Base-by-base conservation (phyloP, 768 basidiomycete species). In the Boletus rubescentipes region DNA sequence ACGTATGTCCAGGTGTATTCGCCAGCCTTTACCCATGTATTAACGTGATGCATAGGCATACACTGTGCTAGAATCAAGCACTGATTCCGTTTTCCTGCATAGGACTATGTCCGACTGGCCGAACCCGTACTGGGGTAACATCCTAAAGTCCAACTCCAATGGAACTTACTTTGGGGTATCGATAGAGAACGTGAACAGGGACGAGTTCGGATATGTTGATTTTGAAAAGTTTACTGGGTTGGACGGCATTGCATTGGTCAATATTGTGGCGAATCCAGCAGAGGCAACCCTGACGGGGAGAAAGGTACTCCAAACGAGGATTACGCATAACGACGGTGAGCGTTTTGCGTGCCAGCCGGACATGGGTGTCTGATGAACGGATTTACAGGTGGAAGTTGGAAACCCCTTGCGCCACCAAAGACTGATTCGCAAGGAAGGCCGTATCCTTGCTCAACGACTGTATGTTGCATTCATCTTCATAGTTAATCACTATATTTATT, bases 191-290 rank as follows among this genome's bases (percentile, higher is more conserved):
- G 97, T 91, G 51, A 98, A 98, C 69, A 82, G 97, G n/a, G 87
- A 99, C 67, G 74, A 82, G 0, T 67, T 74, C 0, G 97, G 97
- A 5, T 98, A 81, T 64, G 95, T 93, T 31, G 96, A 99, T 69
- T 99, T 98, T 61, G 97, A 99, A 75, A 99, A 98, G 78, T 89
- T 98, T 80, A 83, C 89, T 51, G 95, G 94, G 10, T 72, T 99
- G 45, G 95, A 98, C 67, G 97, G 97, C 0, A 96, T 99, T 58
- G 96, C 96, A 6, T 73, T 99, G 43, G 81, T 95, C 61, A 99
- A 99, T 64, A 64, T 98, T 35, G 93, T 99, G 8, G 72, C 87
- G 7, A 97, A 98, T 64, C 79, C 92, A 0, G 74, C 77, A 0
- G 85, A 92, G 45, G 93, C 94, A 0, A 72, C 76, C 5, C 66